Evolutionary conservation across 352 stramenopile genomes (phyloP), one percentile per base, ranked within the genome.

Genomic region (Phytophthora chlamydospora): DNA sequence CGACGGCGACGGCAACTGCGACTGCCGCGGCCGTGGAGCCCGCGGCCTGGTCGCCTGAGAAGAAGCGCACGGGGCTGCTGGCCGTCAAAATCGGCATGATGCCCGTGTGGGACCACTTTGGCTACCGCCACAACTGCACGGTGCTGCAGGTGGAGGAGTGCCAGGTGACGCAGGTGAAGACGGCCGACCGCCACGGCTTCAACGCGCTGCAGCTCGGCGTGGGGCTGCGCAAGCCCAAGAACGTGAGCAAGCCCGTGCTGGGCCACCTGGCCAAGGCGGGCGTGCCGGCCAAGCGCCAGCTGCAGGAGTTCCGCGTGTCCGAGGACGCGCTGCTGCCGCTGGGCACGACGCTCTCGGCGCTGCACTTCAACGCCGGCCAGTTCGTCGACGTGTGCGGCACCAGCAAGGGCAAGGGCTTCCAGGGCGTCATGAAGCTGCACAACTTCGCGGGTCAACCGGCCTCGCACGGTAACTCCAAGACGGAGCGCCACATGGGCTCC

Each of bases 61-160:
- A 95, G 65, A 94, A 94, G 74, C 85, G 91, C 62, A 94, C 88
- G 54, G 91, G 91, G 4, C 67, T 97, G 48, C 64, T 98, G 41
- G 93, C 91, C 41, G 80, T 99, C 66, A 99, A 99, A 80, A 83
- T 99, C 35, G 98, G 98, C n/a, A 99, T 99, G 95, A 97, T 99
- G 80, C 92, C 94, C 10, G 80, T 99, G 32, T 99, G 97, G 91
- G 98, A 99, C 82, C 84, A 95, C 59, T 99, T 96, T 84, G 98
- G 98, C 5, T 91, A 96, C 60, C 84, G 96, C 27, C 93, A 99
- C 83, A 88, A 98, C n/a, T 97, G 95, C 68, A 99, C 98, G 1
- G 95, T 91, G 51, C 70, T 91, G 39, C 85, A 97, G 67, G 82
- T 97, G 41, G 90, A 97, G 66, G 81, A 97, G 63, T 96, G 87